These are phyloP conservation scores for Nitzschia sp. DNA, from an alignment of 108 stramenopile genomes.

Conservation along the genomic window DNA sequence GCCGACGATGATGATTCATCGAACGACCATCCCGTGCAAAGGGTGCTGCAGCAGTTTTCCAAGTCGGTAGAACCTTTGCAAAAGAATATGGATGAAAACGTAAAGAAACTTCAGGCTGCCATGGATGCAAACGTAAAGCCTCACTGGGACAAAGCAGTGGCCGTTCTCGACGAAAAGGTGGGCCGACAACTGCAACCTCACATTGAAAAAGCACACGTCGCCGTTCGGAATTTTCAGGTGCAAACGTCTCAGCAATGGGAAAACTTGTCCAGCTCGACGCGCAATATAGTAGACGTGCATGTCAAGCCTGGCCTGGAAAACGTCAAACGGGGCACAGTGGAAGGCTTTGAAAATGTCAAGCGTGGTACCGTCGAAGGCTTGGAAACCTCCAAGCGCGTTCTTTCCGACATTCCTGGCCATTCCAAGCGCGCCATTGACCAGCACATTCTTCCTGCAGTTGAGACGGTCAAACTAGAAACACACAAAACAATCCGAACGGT, in stretches of 20 bases:
- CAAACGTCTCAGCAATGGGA: neutral
- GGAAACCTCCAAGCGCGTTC: neutral
- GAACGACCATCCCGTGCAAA: neutral
- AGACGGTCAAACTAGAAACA: slow-evolving; percentile 2
- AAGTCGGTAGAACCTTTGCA: slow-evolving; percentile 10
- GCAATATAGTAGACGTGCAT: slow-evolving; percentile 5
- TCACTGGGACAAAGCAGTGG: neutral
- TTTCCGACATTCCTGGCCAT: neutral
- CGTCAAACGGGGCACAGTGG: neutral
- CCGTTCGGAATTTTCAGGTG: neutral
- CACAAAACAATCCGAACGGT: neutral
- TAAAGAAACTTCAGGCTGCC: neutral
- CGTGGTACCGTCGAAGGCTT: slow-evolving; percentile 6
- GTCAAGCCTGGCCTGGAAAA: slow-evolving; percentile 8
- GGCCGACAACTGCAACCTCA: neutral
- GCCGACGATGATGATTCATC: neutral
- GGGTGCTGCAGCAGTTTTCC: neutral
- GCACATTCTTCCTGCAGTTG: neutral
- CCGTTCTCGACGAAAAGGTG: neutral
- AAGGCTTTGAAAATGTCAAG: slow-evolving; percentile 2
- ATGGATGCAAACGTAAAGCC: slow-evolving; percentile 18
- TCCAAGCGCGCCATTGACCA: slow-evolving; percentile 15
- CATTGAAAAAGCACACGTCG: neutral
- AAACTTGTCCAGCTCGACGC: neutral
- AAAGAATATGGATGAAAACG: slow-evolving; percentile 1